Evolutionary conservation across 1,284 basidiomycete species (phyloP).

Genomic region (Tilletia walkeri): DNA sequence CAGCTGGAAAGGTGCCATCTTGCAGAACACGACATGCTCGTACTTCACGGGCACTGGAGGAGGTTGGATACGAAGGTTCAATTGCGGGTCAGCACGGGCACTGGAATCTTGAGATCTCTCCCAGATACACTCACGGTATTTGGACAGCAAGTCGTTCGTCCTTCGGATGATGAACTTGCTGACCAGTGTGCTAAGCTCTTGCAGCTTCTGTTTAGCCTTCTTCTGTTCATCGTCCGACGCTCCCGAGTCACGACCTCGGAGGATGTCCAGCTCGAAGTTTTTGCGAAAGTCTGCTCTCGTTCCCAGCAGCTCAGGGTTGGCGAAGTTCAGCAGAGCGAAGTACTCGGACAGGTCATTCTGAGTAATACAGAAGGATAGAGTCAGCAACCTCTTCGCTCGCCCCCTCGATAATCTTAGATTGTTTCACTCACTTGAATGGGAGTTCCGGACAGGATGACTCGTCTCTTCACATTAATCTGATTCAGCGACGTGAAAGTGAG

Average conservation of each 20-base stretch:
- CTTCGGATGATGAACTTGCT: slow-evolving; percentile 95
- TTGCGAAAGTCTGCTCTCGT: slow-evolving; percentile 89
- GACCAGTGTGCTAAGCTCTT: slow-evolving; percentile 84
- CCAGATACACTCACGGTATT: slow-evolving; percentile 74
- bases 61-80: too few species aligned
- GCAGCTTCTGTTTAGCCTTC: slow-evolving; percentile 83
- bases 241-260: slow-evolving; percentile 86
- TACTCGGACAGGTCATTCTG: slow-evolving; percentile 96
- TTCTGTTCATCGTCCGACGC: slow-evolving; percentile 80
- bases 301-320: slow-evolving; percentile 92
- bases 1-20: slow-evolving; percentile 81
- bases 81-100: neutral
- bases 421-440: slow-evolving; percentile 73
- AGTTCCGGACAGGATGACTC: slow-evolving; percentile 93
- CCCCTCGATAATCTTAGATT: too few species aligned
- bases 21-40: slow-evolving; percentile 97
- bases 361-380: neutral
- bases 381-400: too few species aligned
- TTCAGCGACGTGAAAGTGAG: slow-evolving; percentile 82
- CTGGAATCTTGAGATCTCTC: neutral
- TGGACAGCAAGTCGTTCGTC: slow-evolving; percentile 94
- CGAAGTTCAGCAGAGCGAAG: slow-evolving; percentile 92
- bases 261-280: slow-evolving; percentile 91
- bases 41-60: slow-evolving; percentile 91
- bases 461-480: slow-evolving; percentile 80